Base-by-base conservation (phyloP, 2,329 filamentous ascomycete genomes). In the Pestalotiopsis sp. region DNA sequence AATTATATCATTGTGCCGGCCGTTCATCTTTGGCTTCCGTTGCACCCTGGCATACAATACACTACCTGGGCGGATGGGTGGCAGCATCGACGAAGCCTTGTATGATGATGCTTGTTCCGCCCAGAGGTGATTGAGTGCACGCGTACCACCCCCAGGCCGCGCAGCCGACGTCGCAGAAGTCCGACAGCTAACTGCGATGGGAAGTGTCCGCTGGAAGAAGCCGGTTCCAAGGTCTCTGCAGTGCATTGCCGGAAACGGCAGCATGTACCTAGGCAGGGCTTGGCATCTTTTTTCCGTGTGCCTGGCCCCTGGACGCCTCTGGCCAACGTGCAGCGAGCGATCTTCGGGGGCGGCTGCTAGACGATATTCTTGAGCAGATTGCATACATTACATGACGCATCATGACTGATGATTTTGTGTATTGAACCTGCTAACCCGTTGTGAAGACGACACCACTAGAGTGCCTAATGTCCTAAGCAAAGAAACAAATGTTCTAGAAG, bases 91-190 rank as follows among this genome's bases (percentile, higher is more conserved):
- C 31, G 31, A 36, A 52, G 45, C 45, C 45, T 52, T 52, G 45
- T n/a, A n/a, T 20, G 45, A 36, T 59, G 57, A 27, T 59, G 23
- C 20, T 59, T 59, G 57, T 59, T 36, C 57, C 25, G 57, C 23
- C 57, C 27, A 59, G 20, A 59, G 31, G 31, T 36, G 31, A 36
- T 9, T 36, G 31, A 59, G n/a, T 36, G 27, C 57, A 27, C 23
- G 27, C 23, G 57, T 59, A 36, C n/a, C 58, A 27, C 27, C 27
- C 31, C 59, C 59, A 20, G 25, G 31, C 41, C 36, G 31, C 23
- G 39, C 39, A 52, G 39, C 62, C 62, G 62, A 49, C 41, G 62
- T 65, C 62, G 62, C 62, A 65, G 62, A 23, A 49, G 45, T 38
- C 62, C 14, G 38, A 39, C 31, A 39, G 27, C 25, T n/a, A 36